Conservation (phyloP, 2,329 filamentous ascomycete species). For the Colletotrichum sidae region DNA sequence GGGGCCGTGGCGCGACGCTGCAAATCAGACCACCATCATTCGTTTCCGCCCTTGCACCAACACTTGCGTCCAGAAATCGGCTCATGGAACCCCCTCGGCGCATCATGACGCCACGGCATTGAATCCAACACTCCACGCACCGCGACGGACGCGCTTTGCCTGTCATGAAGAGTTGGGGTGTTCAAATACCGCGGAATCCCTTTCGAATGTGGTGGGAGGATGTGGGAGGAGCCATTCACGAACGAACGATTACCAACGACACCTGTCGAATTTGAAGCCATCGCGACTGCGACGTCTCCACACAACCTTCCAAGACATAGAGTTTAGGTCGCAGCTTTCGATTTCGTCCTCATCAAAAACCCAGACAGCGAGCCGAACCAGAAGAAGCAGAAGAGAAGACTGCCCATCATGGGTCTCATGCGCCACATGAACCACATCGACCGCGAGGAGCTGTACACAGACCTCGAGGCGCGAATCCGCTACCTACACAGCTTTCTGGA, state of each 20-base stretch:
- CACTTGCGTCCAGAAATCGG: constrained; percentile 11
- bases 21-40: constrained; percentile 37
- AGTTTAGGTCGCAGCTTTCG: no score
- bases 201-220: not conserved
- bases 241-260: not conserved
- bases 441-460: constrained; percentile 77
- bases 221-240: not conserved
- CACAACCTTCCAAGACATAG: no score
- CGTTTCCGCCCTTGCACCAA: constrained; percentile 13
- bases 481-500: constrained; percentile 83
- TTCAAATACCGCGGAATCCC: constrained; percentile 33
- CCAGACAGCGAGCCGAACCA: not conserved
- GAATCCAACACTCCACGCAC: not conserved
- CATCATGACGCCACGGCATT: constrained; percentile 29
- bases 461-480: constrained; percentile 74
- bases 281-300: no score
- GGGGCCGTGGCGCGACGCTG: constrained; percentile 22
- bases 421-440: constrained; percentile 69
- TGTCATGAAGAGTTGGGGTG: not conserved
- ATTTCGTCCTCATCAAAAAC: no score
- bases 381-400: not conserved
- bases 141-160: not conserved
- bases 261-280: no score
- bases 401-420: constrained; percentile 30
- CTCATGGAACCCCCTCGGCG: constrained; percentile 12